A percentile compares a stretch with the other conserved stretches of the same genome.
phyloP scores from a whole-genome alignment of 1,284 basidiomycete genomes.

The Boletus calvinii region DNA sequence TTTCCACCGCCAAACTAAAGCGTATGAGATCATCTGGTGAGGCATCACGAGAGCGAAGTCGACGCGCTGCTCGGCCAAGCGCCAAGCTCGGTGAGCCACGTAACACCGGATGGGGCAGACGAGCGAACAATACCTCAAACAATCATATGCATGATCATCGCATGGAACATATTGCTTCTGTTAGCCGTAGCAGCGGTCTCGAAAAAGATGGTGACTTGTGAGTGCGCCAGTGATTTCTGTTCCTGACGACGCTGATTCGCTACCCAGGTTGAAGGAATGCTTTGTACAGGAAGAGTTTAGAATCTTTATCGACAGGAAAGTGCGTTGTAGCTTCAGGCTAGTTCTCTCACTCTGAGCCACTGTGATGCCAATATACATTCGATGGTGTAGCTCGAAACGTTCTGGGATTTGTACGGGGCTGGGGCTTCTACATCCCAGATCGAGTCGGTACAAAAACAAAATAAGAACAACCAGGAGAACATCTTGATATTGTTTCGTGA shows the following conservation, averaged over 20 bases:
- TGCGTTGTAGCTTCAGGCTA: conserved; percentile 27
- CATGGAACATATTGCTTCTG: conserved; percentile 64
- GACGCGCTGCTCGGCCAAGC: conserved; percentile 1
- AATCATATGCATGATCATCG: conserved; percentile 15
- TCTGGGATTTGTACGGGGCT: conserved; percentile 34
- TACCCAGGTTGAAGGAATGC: conserved; percentile 53
- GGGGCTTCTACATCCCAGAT: conserved; percentile 13
- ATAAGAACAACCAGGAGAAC: conserved; percentile 58
- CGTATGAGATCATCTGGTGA: conserved; percentile 21
- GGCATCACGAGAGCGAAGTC: conserved; percentile 12
- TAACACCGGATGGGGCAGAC: neutral
- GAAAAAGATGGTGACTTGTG: conserved; percentile 70
- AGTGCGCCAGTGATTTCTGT: conserved; percentile 31
- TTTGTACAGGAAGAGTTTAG: conserved; percentile 64
- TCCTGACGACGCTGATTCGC: conserved; percentile 32
- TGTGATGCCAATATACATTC: conserved; percentile 2
- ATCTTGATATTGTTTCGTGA: conserved; percentile 65
- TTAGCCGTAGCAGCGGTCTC: conserved; percentile 70
- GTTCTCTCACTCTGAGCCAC: neutral
- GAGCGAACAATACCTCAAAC: conserved; percentile 2
- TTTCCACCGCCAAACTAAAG: neutral
- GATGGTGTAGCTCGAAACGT: conserved; percentile 43
- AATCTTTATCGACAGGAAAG: conserved; percentile 61
- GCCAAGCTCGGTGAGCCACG: neutral
- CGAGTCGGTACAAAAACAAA: conserved; percentile 38